Evolutionary conservation across 1,284 basidiomycete species (phyloP).

Genomic region (Xerocomus amazonicus): DNA sequence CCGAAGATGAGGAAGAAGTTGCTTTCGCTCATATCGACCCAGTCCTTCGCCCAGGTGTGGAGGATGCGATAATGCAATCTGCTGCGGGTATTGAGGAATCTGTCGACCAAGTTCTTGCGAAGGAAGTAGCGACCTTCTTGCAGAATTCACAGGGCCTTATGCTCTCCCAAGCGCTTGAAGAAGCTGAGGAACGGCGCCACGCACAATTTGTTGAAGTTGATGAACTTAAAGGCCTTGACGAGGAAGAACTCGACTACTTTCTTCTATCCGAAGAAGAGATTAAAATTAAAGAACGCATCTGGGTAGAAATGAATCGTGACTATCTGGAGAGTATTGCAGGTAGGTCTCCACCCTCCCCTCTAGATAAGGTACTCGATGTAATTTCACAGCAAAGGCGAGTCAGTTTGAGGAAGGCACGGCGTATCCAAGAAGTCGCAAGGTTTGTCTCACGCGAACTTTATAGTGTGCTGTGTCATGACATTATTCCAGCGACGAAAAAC

Average conservation of each 20-base stretch:
- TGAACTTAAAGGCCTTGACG: constrained; percentile 81
- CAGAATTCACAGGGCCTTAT: constrained; percentile 52
- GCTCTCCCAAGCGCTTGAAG: constrained; percentile 57
- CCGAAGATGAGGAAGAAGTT: constrained; percentile 42
- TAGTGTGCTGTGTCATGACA: not conserved
- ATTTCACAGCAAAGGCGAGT: constrained; percentile 62
- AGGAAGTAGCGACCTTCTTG: constrained; percentile 65
- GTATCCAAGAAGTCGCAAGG: constrained; percentile 66
- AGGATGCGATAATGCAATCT: constrained; percentile 15
- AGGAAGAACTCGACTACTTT: constrained; percentile 88
- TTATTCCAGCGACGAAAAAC: constrained; percentile 60
- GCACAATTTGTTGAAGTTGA: constrained; percentile 51
- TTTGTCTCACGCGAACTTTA: constrained; percentile 47
- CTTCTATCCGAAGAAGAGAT: constrained; percentile 85
- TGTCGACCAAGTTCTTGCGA: constrained; percentile 52
- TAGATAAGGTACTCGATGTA: constrained; percentile 35
- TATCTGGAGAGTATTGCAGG: constrained; percentile 89
- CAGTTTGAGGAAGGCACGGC: constrained; percentile 46
- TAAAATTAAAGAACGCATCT: constrained; percentile 88
- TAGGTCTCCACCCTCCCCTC: constrained; percentile 37
- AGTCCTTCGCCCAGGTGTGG: constrained; percentile 40
- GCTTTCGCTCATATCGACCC: constrained; percentile 54
- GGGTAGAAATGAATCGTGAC: constrained; percentile 95
- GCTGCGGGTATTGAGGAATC: constrained; percentile 39
- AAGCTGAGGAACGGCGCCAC: constrained; percentile 56